These are phyloP conservation scores for Talaromyces proteolyticus DNA, from an alignment of 495 filamentous ascomycete species.

Conservation along the genomic window DNA sequence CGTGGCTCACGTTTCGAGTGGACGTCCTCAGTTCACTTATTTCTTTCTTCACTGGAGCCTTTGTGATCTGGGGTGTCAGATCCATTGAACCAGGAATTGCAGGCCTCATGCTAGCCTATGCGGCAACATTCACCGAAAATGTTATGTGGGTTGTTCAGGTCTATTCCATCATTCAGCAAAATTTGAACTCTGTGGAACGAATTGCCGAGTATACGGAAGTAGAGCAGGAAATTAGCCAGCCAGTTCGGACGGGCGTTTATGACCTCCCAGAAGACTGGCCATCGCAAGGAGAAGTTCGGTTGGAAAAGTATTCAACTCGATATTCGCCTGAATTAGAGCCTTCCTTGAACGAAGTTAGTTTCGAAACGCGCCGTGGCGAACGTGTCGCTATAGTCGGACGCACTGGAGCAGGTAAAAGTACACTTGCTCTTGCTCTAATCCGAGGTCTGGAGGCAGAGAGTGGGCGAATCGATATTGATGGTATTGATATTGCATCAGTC, in stretches of 20 bases:
- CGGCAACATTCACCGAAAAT: constrained; percentile 94
- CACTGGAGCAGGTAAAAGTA: constrained; percentile 84
- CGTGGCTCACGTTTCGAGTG: constrained; percentile 91
- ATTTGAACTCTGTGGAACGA: constrained; percentile 84
- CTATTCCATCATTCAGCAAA: constrained; percentile 56
- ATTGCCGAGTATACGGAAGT: constrained; percentile 76
- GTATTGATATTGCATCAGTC: constrained; percentile 68
- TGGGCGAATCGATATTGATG: constrained; percentile 68
- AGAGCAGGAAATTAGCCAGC: constrained; percentile 48
- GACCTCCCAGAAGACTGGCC: constrained; percentile 78
- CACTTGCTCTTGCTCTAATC: constrained; percentile 73
- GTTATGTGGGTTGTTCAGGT: constrained; percentile 91
- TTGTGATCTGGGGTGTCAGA: constrained; percentile 77
- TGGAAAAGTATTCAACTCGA: constrained; percentile 64
- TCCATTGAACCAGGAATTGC: constrained; percentile 88
- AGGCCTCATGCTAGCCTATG: constrained; percentile 93
- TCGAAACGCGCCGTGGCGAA: constrained; percentile 64
- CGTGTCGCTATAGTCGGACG: constrained; percentile 80
- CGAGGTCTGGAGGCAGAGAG: constrained; percentile 70
- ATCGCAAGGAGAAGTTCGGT: constrained; percentile 65
- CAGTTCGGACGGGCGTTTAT: constrained; percentile 31
- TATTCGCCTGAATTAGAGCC: constrained; percentile 73
- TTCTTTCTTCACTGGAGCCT: constrained; percentile 90
- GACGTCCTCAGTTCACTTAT: constrained; percentile 87
- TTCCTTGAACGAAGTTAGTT: constrained; percentile 67